phyloP scores from a whole-genome alignment of 1,284 basidiomycete genomes.

The Cryptococcus maquisensis region DNA sequence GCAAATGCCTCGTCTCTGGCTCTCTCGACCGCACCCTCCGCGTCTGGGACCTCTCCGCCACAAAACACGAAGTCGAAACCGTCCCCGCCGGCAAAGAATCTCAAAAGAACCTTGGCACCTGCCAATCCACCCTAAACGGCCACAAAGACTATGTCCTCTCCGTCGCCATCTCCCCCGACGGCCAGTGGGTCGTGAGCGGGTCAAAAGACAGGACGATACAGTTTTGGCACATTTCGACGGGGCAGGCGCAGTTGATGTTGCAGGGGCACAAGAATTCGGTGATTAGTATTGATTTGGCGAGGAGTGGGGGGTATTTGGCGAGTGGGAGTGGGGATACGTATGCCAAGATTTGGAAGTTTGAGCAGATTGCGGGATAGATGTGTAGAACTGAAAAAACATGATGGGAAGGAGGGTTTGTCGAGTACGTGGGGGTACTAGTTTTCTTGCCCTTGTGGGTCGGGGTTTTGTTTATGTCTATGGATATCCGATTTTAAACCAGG shows the following conservation, averaged over 20 bases:
- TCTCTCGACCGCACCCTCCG: constrained; percentile 83
- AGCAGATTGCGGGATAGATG: constrained; percentile 17
- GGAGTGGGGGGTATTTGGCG: constrained; percentile 67
- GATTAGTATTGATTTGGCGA: constrained; percentile 77
- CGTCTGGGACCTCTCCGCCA: constrained; percentile 68
- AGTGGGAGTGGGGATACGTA: constrained; percentile 85
- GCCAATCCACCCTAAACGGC: constrained; percentile 73
- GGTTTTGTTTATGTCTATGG: no score
- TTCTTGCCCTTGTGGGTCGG: background rate
- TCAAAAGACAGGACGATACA: constrained; percentile 86
- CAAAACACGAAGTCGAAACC: constrained; percentile 40
- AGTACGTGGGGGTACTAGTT: no score
- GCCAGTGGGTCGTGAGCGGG: constrained; percentile 81
- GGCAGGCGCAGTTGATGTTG: constrained; percentile 73
- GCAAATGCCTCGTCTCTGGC: constrained; percentile 68
- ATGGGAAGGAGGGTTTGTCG: no score
- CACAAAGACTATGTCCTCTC: constrained; percentile 62
- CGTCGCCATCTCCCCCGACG: constrained; percentile 72
- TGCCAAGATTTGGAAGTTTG: constrained; percentile 66
- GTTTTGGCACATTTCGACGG: constrained; percentile 77
- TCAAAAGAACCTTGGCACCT: constrained; percentile 55
- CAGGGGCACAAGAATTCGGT: constrained; percentile 90
- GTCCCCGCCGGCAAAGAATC: constrained; percentile 29
- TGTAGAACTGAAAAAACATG: no score
- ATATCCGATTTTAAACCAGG: no score